Evolutionary conservation across 1,284 basidiomycete genomes (phyloP).

Genomic region (Trichosporon coremiiforme): DNA sequence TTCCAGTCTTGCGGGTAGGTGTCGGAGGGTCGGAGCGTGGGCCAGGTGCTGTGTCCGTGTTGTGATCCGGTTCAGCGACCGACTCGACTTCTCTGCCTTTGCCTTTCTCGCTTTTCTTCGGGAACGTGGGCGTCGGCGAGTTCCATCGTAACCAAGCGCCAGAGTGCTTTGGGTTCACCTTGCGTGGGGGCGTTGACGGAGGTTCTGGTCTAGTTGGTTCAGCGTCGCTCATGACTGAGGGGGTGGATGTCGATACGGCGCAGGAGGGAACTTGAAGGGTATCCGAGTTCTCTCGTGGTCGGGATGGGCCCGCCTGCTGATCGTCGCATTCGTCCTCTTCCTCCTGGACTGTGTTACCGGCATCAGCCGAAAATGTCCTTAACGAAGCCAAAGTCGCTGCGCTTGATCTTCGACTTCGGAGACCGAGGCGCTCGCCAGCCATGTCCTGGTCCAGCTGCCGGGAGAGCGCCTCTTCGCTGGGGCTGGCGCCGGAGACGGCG

Average conservation of each 20-base stretch:
- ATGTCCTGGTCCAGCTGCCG: conserved; percentile 49
- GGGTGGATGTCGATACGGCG: neutral
- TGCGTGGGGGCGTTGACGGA: conserved; percentile 20
- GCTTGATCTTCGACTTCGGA: conserved; percentile 44
- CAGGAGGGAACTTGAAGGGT: conserved; percentile 10
- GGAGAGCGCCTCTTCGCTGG: conserved; percentile 43
- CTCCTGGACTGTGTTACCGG: conserved; percentile 34
- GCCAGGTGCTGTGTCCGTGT: too few species aligned
- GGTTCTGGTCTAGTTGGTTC: neutral
- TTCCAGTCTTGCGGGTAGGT: neutral
- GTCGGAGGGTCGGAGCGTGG: conserved; percentile 15
- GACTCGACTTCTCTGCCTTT: conserved; percentile 30
- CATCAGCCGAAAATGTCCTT: conserved; percentile 21
- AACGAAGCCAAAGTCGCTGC: conserved; percentile 40
- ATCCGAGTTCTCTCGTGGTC: conserved; percentile 1
- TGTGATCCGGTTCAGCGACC: neutral
- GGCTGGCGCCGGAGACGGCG: conserved; percentile 24
- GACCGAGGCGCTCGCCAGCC: conserved; percentile 47
- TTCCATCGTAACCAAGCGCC: conserved; percentile 51
- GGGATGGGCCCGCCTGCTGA: conserved; percentile 3
- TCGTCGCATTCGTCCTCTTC: conserved; percentile 27
- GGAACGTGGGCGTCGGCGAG: conserved; percentile 43
- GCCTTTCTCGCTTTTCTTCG: conserved; percentile 42
- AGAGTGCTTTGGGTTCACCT: conserved; percentile 46
- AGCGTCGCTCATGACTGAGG: neutral